A percentile compares a stretch with the other conserved stretches of the same genome.
These are phyloP conservation scores for Coccinonectria pachysandricola DNA, from an alignment of 2,329 filamentous ascomycete species.

Conservation along the genomic window DNA sequence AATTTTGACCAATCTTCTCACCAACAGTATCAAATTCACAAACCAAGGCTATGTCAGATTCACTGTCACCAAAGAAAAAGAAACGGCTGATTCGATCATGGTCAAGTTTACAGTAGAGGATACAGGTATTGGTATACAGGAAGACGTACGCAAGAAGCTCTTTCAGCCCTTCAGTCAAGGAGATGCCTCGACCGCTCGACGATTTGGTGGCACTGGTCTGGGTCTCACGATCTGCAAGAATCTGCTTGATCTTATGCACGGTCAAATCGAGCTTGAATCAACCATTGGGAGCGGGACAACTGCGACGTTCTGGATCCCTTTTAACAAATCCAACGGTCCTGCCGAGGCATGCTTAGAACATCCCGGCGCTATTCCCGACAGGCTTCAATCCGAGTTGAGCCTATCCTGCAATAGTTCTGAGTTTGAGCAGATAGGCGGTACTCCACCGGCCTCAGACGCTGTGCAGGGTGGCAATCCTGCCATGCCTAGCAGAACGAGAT, in stretches of 20 bases:
- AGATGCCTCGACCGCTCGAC: constrained; percentile 66
- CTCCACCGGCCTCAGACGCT: constrained; percentile 25
- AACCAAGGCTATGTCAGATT: constrained; percentile 58
- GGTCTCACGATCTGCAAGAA: constrained; percentile 77
- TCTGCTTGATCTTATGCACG: constrained; percentile 68
- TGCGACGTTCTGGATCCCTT: constrained; percentile 68
- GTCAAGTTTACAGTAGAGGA: constrained; percentile 67
- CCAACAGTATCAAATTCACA: constrained; percentile 69
- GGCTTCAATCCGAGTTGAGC: constrained; percentile 53
- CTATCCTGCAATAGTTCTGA: constrained; percentile 60
- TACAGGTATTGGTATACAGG: constrained; percentile 72
- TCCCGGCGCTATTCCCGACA: constrained; percentile 55
- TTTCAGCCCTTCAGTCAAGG: constrained; percentile 79
- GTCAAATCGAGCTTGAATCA: constrained; percentile 61
- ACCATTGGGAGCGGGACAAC: constrained; percentile 57
- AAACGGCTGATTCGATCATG: constrained; percentile 53
- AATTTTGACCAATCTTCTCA: constrained; percentile 70
- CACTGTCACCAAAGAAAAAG: constrained; percentile 50
- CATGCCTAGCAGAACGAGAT: constrained; percentile 22
- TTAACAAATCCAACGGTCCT: constrained; percentile 54
- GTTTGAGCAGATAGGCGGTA: constrained; percentile 37
- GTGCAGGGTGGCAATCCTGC: constrained; percentile 10
- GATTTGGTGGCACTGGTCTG: constrained; percentile 70
- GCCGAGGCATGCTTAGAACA: constrained; percentile 43
- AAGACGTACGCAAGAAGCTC: constrained; percentile 60